Evolutionary conservation across 2,329 filamentous ascomycete genomes (phyloP).

Genomic region (Diplodia mutila): DNA sequence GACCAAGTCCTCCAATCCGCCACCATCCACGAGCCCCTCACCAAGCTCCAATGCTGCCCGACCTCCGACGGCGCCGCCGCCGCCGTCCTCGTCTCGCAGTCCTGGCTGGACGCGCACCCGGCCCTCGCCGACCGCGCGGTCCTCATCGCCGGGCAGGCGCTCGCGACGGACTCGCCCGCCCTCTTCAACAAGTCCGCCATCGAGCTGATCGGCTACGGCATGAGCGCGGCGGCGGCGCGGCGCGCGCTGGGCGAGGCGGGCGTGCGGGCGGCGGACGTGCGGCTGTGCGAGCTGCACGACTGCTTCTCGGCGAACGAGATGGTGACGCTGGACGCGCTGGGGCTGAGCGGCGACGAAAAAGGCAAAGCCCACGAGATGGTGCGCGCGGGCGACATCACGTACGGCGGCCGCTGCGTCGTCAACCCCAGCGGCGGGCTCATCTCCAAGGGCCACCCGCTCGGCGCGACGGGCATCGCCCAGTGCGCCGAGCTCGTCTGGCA

Average conservation of each 20-base stretch:
- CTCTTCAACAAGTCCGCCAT: slow-evolving; percentile 82
- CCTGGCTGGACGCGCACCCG: slow-evolving; percentile 82
- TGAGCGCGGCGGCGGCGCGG: slow-evolving; percentile 73
- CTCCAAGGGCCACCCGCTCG: slow-evolving; percentile 92
- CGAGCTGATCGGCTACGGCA: slow-evolving; percentile 86
- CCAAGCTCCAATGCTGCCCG: slow-evolving; percentile 98
- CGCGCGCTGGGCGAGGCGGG: slow-evolving; percentile 75
- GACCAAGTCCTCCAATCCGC: slow-evolving; percentile 77
- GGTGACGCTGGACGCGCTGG: slow-evolving; percentile 84
- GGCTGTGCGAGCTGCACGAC: slow-evolving; percentile 92
- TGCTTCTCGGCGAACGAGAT: slow-evolving; percentile 97
- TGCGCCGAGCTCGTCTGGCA: slow-evolving; percentile 97
- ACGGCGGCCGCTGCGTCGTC: slow-evolving; percentile 79
- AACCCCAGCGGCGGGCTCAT: slow-evolving; percentile 95
- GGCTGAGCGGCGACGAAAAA: slow-evolving; percentile 64
- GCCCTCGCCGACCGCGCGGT: slow-evolving; percentile 83
- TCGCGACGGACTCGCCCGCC: slow-evolving; percentile 80
- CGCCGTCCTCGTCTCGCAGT: slow-evolving; percentile 84
- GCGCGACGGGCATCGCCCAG: slow-evolving; percentile 92
- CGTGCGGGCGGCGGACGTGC: slow-evolving; percentile 67
- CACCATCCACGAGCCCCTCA: slow-evolving; percentile 83
- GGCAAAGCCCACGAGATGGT: slow-evolving; percentile 94
- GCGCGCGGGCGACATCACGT: slow-evolving; percentile 84
- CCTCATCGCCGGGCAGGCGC: slow-evolving; percentile 81
- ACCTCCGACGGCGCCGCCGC: slow-evolving; percentile 92